A percentile compares a stretch with the other conserved stretches of the same genome.
These are phyloP conservation scores for Trebouxia sp. DNA, from an alignment of 139 green algal genomes.

Conservation along the genomic window DNA sequence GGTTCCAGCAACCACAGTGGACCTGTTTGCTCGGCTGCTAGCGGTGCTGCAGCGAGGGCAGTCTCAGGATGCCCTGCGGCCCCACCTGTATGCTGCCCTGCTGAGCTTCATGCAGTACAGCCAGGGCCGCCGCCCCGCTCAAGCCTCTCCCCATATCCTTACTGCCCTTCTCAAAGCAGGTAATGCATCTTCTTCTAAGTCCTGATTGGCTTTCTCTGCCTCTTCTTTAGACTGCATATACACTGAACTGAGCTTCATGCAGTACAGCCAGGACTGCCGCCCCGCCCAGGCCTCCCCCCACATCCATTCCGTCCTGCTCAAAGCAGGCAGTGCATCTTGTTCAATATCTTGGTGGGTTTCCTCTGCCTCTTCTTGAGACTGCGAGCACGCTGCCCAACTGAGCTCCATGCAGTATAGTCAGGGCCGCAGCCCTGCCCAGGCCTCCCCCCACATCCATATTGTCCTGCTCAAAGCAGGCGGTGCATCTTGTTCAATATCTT, in stretches of 20 bases:
- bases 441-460: constrained; percentile 27
- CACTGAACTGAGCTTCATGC: constrained; percentile 69
- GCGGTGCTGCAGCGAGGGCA: constrained; percentile 36
- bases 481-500: too few species aligned
- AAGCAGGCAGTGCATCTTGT: constrained; percentile 8
- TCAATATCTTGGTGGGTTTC: too few species aligned
- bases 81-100: constrained; percentile 60
- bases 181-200: too few species aligned
- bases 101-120: constrained; percentile 68
- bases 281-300: constrained; percentile 29
- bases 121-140: constrained; percentile 26
- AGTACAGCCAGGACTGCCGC: constrained; percentile 44
- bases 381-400: too few species aligned
- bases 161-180: constrained; percentile 29
- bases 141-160: constrained; percentile 32
- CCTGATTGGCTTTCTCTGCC: too few species aligned
- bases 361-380: too few species aligned
- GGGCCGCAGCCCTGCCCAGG: constrained; percentile 27
- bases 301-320: constrained; percentile 31
- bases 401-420: constrained; percentile 65
- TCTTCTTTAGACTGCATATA: too few species aligned
- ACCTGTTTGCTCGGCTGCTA: constrained; percentile 57
- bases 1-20: constrained; percentile 49
- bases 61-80: constrained; percentile 42
- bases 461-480: constrained; percentile 28